A percentile compares a stretch with the other conserved stretches of the same genome.
phyloP scores from a whole-genome alignment of 2,329 filamentous ascomycete genomes.

The Trichoderma brevicompactum region DNA sequence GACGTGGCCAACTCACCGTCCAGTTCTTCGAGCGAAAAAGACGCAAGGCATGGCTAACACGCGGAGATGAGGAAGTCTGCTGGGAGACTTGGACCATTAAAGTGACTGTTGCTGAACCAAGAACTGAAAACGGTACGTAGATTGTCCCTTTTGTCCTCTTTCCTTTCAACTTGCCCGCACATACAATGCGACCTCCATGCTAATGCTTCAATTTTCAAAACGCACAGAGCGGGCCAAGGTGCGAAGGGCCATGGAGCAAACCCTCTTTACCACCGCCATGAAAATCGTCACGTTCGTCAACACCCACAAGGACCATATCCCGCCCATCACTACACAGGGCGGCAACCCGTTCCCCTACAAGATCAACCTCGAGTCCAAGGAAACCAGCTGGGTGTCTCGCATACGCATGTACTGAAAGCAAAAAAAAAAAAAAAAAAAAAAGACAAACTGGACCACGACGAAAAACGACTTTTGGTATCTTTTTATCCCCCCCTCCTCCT shows the following conservation, averaged over 20 bases:
- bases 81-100: slow-evolving; percentile 97
- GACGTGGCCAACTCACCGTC: slow-evolving; percentile 78
- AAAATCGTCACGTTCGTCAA: slow-evolving; percentile 90
- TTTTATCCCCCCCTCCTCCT: neutral
- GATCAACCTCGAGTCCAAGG: slow-evolving; percentile 84
- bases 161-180: neutral
- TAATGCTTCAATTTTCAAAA: neutral
- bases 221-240: slow-evolving; percentile 79
- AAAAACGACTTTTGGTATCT: neutral
- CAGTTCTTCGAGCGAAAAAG: slow-evolving; percentile 95
- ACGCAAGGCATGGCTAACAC: slow-evolving; percentile 78
- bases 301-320: slow-evolving; percentile 91
- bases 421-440: neutral
- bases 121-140: slow-evolving; percentile 79
- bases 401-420: slow-evolving; percentile 70
- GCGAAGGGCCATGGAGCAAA: slow-evolving; percentile 87
- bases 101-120: slow-evolving; percentile 87
- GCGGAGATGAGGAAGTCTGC: slow-evolving; percentile 87
- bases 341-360: slow-evolving; percentile 96
- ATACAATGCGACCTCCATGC: neutral
- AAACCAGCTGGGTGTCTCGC: slow-evolving; percentile 74
- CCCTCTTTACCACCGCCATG: slow-evolving; percentile 81
- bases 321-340: slow-evolving; percentile 91
- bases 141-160: slow-evolving; percentile 17
- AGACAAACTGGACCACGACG: neutral